Evolutionary conservation across 257 asterid species (phyloP).

Genomic region (Lycium barbarum): DNA sequence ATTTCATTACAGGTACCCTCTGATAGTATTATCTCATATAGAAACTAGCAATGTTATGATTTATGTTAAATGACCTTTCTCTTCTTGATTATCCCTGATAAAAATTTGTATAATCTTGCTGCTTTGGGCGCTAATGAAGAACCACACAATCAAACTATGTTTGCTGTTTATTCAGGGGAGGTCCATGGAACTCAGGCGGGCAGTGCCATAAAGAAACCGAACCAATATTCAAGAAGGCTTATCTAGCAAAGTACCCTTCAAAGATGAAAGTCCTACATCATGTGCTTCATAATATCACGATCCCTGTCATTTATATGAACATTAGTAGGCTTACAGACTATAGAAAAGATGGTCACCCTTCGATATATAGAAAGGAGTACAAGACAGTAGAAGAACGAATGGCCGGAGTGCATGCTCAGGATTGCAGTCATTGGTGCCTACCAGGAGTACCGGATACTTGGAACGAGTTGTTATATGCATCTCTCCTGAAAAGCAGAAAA

Average conservation of each 20-base stretch:
- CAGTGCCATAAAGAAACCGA: constrained; percentile 80
- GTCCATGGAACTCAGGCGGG: constrained; percentile 95
- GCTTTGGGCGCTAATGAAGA: neutral
- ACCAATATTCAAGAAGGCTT: constrained; percentile 63
- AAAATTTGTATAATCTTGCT: neutral
- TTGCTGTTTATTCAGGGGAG: constrained; percentile 66
- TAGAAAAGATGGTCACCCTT: constrained; percentile 89
- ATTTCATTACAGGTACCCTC: neutral
- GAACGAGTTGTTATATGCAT: constrained; percentile 85
- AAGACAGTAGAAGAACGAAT: constrained; percentile 48
- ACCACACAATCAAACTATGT: neutral
- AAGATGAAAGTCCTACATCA: constrained; percentile 76
- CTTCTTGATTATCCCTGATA: neutral
- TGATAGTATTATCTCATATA: neutral
- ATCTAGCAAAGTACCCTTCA: constrained; percentile 72
- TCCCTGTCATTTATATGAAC: constrained; percentile 72
- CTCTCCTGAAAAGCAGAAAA: constrained; percentile 59
- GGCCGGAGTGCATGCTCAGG: constrained; percentile 61
- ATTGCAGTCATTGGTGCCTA: constrained; percentile 98
- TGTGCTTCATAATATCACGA: constrained; percentile 63
- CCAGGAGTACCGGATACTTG: constrained; percentile 98
- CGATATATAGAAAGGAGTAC: constrained; percentile 72
- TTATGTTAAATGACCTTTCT: neutral
- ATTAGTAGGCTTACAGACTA: constrained; percentile 82
- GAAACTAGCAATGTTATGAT: neutral